Percentiles rank a stretch among this genome's conserved stretches.
Evolutionary conservation across 108 stramenopile genomes (phyloP).

Genomic region (Cyclostephanos tholiformis): DNA sequence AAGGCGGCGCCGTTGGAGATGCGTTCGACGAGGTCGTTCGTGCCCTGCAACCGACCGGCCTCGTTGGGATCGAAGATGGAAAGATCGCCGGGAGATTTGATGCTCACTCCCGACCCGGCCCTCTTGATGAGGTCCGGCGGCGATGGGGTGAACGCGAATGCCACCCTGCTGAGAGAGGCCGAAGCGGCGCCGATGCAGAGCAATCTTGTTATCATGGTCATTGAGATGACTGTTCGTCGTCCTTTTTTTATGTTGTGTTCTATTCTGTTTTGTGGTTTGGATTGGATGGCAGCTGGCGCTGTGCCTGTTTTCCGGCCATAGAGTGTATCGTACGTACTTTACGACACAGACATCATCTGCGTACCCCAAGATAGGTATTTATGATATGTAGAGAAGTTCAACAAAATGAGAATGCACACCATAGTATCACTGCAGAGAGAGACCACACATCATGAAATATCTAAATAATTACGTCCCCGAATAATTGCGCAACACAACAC

Average conservation of each 20-base stretch:
- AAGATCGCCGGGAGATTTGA: slow-evolving; percentile 30
- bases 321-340: too few species aligned
- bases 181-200: slow-evolving; percentile 4
- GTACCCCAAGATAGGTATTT: too few species aligned
- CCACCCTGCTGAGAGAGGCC: neutral
- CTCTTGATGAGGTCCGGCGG: slow-evolving; percentile 31
- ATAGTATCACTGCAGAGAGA: too few species aligned
- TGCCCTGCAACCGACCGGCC: slow-evolving; percentile 46
- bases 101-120: slow-evolving; percentile 44
- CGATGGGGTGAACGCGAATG: slow-evolving; percentile 9
- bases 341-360: too few species aligned
- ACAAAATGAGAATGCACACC: too few species aligned
- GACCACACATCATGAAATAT: too few species aligned
- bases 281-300: too few species aligned
- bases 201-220: slow-evolving; percentile 1
- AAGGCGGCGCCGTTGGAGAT: slow-evolving; percentile 27
- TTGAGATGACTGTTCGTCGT: neutral
- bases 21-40: slow-evolving; percentile 29
- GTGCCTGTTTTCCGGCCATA: too few species aligned
- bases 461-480: too few species aligned
- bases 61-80: slow-evolving; percentile 51
- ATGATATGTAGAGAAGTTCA: too few species aligned
- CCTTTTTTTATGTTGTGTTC: too few species aligned
- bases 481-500: neutral
- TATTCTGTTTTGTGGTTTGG: too few species aligned